Evolutionary conservation across 164 flowering plant species (phyloP), one percentile per base, ranked within the genome.

Genomic region (Kingdonia uniflora): DNA sequence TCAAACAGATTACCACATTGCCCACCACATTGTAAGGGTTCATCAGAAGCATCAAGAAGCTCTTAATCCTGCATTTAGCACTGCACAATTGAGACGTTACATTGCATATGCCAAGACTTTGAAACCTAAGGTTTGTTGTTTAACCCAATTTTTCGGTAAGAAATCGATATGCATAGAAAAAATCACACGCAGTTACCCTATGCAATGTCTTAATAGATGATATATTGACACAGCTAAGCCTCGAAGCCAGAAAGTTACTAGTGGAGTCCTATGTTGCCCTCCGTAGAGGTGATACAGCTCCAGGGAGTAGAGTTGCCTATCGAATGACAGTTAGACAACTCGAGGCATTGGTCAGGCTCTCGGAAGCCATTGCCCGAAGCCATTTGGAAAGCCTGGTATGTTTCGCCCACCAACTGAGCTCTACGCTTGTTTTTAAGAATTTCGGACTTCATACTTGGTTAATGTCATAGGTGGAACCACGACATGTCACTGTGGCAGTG

Each of bases 241-340:
- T 65, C 6, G 99, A 88, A 64, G 95, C 96, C 39, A 81, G 82
- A 62, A 78, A 81, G 66, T 57, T 84, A 64, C 65, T 92, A 65
- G 96, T 84, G 46, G 94, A 88, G n/a, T 88, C 95, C 40, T 92
- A 92, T 73, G 96, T 92, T 58, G 66, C 80, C 47, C 95, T 92
- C 35, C 87, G 99, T 11, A 72, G 82, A 65, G 91, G 91, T 44
- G 96, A 92, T 76, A 74, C 91, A 52, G 64, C 91, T 68, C 96
- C 95, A 15, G 96, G 96, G 3, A 78, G 85, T 60, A 88, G 82
- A 71, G 96, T 88, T 74, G 96, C 98, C 57, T 88, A 85, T 58
- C 75, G 99, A 40, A 92, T 92, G 96, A 92, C 99, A 14, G 99
- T 88, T 54, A 82, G 96, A 67, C 98, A 92, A 74, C 84, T 92